phyloP scores from a whole-genome alignment of 2,329 filamentous ascomycete genomes.

The Neodidymelliopsis sp. region DNA sequence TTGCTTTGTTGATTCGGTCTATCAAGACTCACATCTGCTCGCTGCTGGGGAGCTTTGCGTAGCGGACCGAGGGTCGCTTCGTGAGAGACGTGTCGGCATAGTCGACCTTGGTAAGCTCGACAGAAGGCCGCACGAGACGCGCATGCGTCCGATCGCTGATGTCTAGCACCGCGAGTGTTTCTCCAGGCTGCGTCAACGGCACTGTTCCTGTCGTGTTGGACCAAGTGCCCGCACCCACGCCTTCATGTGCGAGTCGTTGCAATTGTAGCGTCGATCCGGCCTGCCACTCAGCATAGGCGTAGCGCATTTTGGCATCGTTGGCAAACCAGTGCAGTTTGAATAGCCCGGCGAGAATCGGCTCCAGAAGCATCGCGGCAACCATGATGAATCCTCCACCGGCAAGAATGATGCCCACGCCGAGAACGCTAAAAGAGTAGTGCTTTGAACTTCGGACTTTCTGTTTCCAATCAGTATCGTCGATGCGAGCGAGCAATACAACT shows the following conservation, averaged over 20 bases:
- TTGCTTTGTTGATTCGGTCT: no score
- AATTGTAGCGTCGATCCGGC: constrained; percentile 27
- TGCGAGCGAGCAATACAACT: no score
- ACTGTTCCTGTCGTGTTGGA: constrained; percentile 8
- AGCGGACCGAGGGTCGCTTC: background rate
- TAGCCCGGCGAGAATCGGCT: background rate
- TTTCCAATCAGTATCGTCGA: no score
- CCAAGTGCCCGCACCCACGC: constrained; percentile 27
- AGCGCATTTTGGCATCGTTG: constrained; percentile 1
- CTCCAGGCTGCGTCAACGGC: constrained; percentile 20
- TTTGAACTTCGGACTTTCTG: no score
- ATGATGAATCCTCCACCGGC: no score
- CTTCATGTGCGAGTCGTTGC: constrained; percentile 32
- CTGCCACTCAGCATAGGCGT: constrained; percentile 29
- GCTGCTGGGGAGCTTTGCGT: background rate
- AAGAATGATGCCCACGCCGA: no score
- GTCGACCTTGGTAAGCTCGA: background rate
- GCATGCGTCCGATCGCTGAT: constrained; percentile 8
- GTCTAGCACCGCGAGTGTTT: constrained; percentile 16
- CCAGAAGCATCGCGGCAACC: constrained; percentile 1
- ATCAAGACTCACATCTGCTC: background rate
- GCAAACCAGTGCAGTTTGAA: no score
- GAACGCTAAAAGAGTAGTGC: no score
- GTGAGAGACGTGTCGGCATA: background rate
- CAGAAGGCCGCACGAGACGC: background rate